phyloP scores from a whole-genome alignment of 345 rosid genomes.

The Gossypium ekmanianum region DNA sequence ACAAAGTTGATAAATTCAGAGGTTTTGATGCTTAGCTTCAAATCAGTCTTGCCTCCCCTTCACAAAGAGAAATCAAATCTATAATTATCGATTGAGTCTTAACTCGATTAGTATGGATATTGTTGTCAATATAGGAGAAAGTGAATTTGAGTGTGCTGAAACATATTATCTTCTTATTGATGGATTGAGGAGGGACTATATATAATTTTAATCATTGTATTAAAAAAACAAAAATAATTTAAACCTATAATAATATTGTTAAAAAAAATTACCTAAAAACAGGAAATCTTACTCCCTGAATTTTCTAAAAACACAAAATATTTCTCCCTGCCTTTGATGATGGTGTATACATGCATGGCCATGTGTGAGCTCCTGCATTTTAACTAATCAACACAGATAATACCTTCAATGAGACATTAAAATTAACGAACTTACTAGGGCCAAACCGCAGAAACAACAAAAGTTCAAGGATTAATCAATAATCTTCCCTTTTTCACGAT shows the following conservation, averaged over 20 bases:
- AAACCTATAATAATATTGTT: no score
- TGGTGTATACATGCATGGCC: not conserved
- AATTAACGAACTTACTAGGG: no score
- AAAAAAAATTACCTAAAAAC: no score
- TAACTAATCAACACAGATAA: not conserved
- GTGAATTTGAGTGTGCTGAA: fast-evolving
- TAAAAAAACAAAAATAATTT: no score
- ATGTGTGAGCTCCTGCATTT: not conserved
- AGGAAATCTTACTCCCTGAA: no score
- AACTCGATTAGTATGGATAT: no score
- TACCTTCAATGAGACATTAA: not conserved
- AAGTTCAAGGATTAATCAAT: no score
- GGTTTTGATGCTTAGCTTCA: conserved; percentile 82
- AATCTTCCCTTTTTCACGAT: no score
- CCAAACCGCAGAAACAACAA: no score
- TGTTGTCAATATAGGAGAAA: no score
- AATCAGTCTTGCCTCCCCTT: conserved; percentile 82
- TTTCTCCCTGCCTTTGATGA: not conserved
- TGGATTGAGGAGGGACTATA: fast-evolving
- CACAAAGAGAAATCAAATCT: conserved; percentile 85
- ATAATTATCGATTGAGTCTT: conserved; percentile 24
- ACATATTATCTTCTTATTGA: no score
- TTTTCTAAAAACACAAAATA: not conserved
- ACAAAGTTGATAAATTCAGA: conserved; percentile 59
- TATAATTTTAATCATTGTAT: fast-evolving